A percentile compares a stretch with the other conserved stretches of the same genome.
These are phyloP conservation scores for Raffaelea ambrosiae DNA, from an alignment of 2,329 filamentous ascomycete species.

Conservation along the genomic window DNA sequence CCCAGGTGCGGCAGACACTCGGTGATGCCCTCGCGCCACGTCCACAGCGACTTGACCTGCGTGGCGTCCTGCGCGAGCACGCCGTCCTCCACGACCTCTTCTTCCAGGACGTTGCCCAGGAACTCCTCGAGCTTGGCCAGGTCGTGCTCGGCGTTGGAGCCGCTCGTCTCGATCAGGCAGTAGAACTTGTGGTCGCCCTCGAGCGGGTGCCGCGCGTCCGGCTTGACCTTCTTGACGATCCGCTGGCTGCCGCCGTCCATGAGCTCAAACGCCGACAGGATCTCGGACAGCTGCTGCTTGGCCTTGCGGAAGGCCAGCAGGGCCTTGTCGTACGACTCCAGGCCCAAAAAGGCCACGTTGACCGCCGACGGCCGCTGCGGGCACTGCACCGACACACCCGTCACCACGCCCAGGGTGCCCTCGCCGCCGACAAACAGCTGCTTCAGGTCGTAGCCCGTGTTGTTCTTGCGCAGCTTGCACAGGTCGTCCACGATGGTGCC, in stretches of 20 bases:
- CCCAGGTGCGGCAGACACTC: constrained; percentile 85
- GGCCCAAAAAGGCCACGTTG: constrained; percentile 90
- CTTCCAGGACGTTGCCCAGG: constrained; percentile 79
- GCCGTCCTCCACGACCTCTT: constrained; percentile 80
- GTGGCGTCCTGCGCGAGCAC: constrained; percentile 91
- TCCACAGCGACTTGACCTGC: constrained; percentile 77
- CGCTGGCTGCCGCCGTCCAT: constrained; percentile 85
- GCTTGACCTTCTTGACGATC: constrained; percentile 62
- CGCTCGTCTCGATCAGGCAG: constrained; percentile 92
- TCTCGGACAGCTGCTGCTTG: constrained; percentile 85
- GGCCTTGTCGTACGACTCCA: constrained; percentile 84
- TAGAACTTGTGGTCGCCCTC: constrained; percentile 87
- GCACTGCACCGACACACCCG: constrained; percentile 79
- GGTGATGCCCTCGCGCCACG: constrained; percentile 86
- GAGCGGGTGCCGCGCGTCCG: constrained; percentile 69
- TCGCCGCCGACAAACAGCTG: constrained; percentile 95
- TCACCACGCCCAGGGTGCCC: constrained; percentile 91
- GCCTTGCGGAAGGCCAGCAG: constrained; percentile 81
- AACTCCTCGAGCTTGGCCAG: constrained; percentile 83
- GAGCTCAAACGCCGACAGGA: constrained; percentile 92
- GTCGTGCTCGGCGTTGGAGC: constrained; percentile 90
- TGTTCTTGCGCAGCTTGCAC: constrained; percentile 87
- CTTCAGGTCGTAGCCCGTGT: constrained; percentile 96
- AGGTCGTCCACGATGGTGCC: constrained; percentile 89
- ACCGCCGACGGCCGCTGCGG: constrained; percentile 79